Evolutionary conservation across 2,329 filamentous ascomycete genomes (phyloP).

Genomic region (Fusarium falciforme): DNA sequence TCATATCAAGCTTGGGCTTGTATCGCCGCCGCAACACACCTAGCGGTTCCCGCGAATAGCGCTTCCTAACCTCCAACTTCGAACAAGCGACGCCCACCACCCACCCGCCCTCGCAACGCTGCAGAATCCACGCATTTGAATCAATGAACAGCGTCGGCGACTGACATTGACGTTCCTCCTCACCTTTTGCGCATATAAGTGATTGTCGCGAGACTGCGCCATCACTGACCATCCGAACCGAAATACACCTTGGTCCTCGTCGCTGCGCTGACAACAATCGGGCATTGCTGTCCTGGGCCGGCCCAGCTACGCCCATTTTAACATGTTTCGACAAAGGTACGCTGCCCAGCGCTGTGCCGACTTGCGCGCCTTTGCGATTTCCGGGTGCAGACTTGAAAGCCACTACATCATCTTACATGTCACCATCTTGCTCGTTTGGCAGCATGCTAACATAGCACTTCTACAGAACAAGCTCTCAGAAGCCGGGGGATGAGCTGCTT

Average conservation of each 20-base stretch:
- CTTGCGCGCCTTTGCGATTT: neutral
- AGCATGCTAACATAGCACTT: conserved; percentile 10
- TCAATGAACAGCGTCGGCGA: conserved; percentile 26
- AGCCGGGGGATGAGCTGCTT: conserved; percentile 87
- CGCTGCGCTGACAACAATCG: conserved; percentile 21
- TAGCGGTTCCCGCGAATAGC: conserved; percentile 37
- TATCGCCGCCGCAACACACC: conserved; percentile 15
- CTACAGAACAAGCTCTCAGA: conserved; percentile 79
- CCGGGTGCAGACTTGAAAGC: neutral
- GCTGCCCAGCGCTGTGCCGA: conserved; percentile 1
- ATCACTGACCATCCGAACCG: conserved; percentile 9
- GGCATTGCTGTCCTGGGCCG: conserved; percentile 30
- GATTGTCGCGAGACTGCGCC: conserved; percentile 11
- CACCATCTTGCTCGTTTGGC: neutral
- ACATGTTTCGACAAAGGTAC: conserved; percentile 48
- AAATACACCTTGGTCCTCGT: conserved; percentile 8
- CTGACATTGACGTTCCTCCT: conserved; percentile 7
- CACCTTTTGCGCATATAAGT: conserved; percentile 19
- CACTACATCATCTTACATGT: neutral
- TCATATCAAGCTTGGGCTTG: conserved; percentile 4
- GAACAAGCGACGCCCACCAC: conserved; percentile 20
- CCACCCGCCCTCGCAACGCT: conserved; percentile 28
- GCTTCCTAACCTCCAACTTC: conserved; percentile 20
- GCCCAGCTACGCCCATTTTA: conserved; percentile 32
- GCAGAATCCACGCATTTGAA: conserved; percentile 14